These are phyloP conservation scores for Talaromyces liani DNA, from an alignment of 495 filamentous ascomycete species.

Conservation along the genomic window DNA sequence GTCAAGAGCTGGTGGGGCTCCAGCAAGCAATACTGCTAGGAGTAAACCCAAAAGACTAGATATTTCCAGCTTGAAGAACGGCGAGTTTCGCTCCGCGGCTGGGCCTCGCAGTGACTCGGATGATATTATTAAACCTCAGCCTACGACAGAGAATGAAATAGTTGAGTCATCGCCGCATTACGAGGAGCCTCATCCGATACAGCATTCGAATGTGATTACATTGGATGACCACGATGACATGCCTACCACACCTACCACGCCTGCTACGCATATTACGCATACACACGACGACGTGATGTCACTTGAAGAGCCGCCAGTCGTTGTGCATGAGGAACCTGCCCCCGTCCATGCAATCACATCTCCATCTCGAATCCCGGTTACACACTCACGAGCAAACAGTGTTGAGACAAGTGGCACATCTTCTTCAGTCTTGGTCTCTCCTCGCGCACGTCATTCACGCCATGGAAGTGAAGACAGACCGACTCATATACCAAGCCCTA, in stretches of 20 bases:
- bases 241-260: background rate
- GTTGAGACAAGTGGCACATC: slow-evolving; percentile 3
- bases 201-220: background rate
- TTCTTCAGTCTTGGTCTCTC: background rate
- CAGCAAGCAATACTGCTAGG: slow-evolving; percentile 20
- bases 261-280: background rate
- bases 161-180: background rate
- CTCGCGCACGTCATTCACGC: slow-evolving; percentile 5
- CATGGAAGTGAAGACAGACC: slow-evolving; percentile 5
- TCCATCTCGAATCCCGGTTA: background rate
- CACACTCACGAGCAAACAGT: slow-evolving; percentile 9
- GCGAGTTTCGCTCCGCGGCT: slow-evolving; percentile 17
- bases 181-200: background rate
- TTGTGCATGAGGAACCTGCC: background rate
- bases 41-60: slow-evolving; percentile 32
- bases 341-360: background rate
- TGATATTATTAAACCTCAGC: background rate
- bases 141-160: background rate
- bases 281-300: background rate
- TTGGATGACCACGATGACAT: background rate
- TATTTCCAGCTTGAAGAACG: slow-evolving; percentile 26
- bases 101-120: slow-evolving; percentile 21
- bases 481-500: slow-evolving; percentile 5
- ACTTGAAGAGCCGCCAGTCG: background rate
- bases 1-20: slow-evolving; percentile 22